Conservation (phyloP, 2,329 filamentous ascomycete genomes). For the Daldinia sp. region DNA sequence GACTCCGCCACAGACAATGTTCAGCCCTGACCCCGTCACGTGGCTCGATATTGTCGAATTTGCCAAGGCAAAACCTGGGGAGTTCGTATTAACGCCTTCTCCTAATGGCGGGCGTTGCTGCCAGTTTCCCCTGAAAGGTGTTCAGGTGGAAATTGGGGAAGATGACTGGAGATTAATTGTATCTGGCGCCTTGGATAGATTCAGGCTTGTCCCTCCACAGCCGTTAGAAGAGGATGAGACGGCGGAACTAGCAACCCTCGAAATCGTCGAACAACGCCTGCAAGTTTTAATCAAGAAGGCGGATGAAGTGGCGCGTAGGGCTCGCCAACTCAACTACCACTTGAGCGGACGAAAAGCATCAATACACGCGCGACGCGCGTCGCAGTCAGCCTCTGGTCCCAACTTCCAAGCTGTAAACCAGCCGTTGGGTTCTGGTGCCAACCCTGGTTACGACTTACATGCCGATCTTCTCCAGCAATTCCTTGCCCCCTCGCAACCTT, state of each 20-base stretch:
- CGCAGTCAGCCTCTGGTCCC: conserved; percentile 53
- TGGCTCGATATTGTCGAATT: conserved; percentile 91
- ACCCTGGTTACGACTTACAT: conserved; percentile 61
- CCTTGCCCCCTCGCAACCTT: conserved; percentile 48
- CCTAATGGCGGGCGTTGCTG: conserved; percentile 78
- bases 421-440: conserved; percentile 48
- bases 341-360: conserved; percentile 79
- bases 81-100: conserved; percentile 78
- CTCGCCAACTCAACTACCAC: conserved; percentile 84
- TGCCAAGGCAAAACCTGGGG: conserved; percentile 81
- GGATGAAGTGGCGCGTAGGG: conserved; percentile 73
- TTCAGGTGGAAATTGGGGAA: conserved; percentile 85
- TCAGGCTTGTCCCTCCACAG: conserved; percentile 77
- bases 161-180: conserved; percentile 89
- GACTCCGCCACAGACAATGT: conserved; percentile 66
- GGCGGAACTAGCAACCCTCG: conserved; percentile 84
- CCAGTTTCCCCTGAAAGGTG: conserved; percentile 84
- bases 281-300: conserved; percentile 82
- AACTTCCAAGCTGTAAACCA: conserved; percentile 54
- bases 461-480: conserved; percentile 69
- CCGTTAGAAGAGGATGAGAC: conserved; percentile 88
- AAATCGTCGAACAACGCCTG: conserved; percentile 84
- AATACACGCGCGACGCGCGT: conserved; percentile 73
- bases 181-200: conserved; percentile 83
- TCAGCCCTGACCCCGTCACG: conserved; percentile 68